Evolutionary conservation across 179 eudicot genomes (phyloP).

Genomic region (Vitellaria paradoxa): DNA sequence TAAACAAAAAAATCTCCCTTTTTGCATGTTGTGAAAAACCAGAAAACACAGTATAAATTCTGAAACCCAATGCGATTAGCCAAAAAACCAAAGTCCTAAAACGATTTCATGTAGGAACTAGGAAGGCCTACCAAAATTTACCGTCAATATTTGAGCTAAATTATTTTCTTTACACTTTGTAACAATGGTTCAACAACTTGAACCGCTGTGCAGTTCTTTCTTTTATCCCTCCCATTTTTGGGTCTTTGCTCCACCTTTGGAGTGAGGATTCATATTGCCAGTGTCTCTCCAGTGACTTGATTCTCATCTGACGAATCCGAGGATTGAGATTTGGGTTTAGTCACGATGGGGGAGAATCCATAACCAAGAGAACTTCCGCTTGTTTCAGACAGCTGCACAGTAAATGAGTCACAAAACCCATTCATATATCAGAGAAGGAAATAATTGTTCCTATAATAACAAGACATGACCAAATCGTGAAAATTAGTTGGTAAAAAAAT

Average conservation of each 20-base stretch:
- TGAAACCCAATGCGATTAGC: too few relatives aligned
- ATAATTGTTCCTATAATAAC: background rate
- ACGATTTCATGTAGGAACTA: too few relatives aligned
- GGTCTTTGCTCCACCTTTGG: background rate
- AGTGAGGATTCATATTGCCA: slow-evolving; percentile 46
- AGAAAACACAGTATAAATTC: too few relatives aligned
- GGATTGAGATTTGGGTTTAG: slow-evolving; percentile 64
- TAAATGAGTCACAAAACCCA: slow-evolving; percentile 10
- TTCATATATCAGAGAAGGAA: background rate
- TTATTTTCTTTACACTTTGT: too few relatives aligned
- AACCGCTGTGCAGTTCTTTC: too few relatives aligned
- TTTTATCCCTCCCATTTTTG: too few relatives aligned
- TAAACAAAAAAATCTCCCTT: too few relatives aligned
- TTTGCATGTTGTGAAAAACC: too few relatives aligned
- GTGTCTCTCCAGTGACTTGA: slow-evolving; percentile 58
- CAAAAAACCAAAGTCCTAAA: too few relatives aligned
- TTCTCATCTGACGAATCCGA: slow-evolving; percentile 61
- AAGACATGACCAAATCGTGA: background rate
- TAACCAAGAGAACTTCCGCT: slow-evolving; percentile 96
- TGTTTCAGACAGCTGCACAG: slow-evolving; percentile 78
- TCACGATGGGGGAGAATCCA: slow-evolving; percentile 71
- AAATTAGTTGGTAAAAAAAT: background rate
- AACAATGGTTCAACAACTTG: too few relatives aligned
- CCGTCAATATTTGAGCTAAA: too few relatives aligned
- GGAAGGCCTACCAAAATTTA: too few relatives aligned